Base-by-base conservation (phyloP, 2,329 filamentous ascomycete species). In the Plectosphaerella plurivora region DNA sequence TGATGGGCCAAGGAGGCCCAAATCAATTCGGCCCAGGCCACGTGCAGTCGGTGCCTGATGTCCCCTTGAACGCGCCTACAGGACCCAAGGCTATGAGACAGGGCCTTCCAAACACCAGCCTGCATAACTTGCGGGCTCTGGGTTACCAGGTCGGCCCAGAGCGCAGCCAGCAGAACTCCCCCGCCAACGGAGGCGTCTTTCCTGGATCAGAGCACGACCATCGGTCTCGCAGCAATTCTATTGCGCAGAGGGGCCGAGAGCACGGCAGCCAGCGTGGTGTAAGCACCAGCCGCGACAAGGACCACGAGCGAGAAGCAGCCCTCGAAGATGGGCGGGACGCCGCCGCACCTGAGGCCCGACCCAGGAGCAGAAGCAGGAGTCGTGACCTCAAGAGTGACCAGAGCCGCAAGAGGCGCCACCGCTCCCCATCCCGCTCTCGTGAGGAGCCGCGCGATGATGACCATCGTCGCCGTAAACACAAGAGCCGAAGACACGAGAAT, bases 61-160 rank as follows among this genome's bases (percentile, higher is more conserved):
- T 72, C 49, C 83, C 83, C 45, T 68, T 84, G 71, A 90, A 79
- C 72, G 94, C 94, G 25, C 94, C 94, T 25, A 96, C 88, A 51
- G 94, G 92, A 10, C 94, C 94, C 47, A 92, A 94, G 71, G 94
- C 94, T 16, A 96, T 97, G 90, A 83, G 93, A 57, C 88, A 94
- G 69, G 91, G 91, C 28, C 76, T 91, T 11, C 88, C 89, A 49
- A 95, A 95, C 68, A 92, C 87, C 53, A 89, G 88, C 59, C 81
- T 89, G 50, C 81, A 85, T 58, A 82, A 88, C 61, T 66, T 86
- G 66, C 75, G 83, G 57, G 80, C 80, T 22, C 70, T 76, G 57
- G 77, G 76, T 39, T 74, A 72, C 63, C 76, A 68, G 57, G 70
- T 79, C 37, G 69, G 68, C 59, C 72, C 73, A 57, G 67, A 73